Conservation (phyloP, 2,329 filamentous ascomycete genomes). For the Fusarium neocosmosporiellum region DNA sequence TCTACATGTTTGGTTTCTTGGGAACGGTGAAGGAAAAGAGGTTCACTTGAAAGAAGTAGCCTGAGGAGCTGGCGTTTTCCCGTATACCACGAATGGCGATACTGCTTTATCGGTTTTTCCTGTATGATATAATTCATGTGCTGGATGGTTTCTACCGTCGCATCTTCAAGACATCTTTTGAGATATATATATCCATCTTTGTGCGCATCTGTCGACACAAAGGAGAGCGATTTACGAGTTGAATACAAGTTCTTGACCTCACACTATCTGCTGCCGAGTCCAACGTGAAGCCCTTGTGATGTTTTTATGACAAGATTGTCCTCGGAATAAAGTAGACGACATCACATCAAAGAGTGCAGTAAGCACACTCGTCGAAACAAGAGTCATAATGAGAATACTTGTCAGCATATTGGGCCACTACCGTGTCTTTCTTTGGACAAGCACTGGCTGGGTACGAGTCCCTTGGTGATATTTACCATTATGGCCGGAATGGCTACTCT, state of each 20-base stretch:
- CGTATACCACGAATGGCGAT: slow-evolving; percentile 1
- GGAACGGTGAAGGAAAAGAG: slow-evolving; percentile 15
- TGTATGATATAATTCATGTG: slow-evolving; percentile 34
- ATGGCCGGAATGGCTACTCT: slow-evolving; percentile 6
- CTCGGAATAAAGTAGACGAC: too few relatives aligned
- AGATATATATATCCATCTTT: slow-evolving; percentile 22
- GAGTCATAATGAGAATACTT: not conserved
- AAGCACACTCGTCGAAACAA: not conserved
- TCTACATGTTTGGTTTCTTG: slow-evolving; percentile 9
- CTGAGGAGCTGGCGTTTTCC: slow-evolving; percentile 15
- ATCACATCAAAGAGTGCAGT: too few relatives aligned
- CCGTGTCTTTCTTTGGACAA: not conserved
- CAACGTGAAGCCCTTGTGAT: not conserved
- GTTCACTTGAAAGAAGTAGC: slow-evolving; percentile 3
- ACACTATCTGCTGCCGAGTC: not conserved
- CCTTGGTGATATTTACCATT: slow-evolving; percentile 10
- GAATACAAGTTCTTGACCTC: slow-evolving; percentile 10
- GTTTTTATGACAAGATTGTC: not conserved
- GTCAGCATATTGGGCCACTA: not conserved
- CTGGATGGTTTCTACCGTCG: slow-evolving; percentile 17
- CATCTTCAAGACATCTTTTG: slow-evolving; percentile 19
- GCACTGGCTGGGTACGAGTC: not conserved
- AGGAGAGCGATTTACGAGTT: slow-evolving; percentile 32
- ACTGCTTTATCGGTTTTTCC: slow-evolving; percentile 13
- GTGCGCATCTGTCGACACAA: slow-evolving; percentile 27